Conservation (phyloP, 2,329 filamentous ascomycete species). For the Emmonsia crescens region DNA sequence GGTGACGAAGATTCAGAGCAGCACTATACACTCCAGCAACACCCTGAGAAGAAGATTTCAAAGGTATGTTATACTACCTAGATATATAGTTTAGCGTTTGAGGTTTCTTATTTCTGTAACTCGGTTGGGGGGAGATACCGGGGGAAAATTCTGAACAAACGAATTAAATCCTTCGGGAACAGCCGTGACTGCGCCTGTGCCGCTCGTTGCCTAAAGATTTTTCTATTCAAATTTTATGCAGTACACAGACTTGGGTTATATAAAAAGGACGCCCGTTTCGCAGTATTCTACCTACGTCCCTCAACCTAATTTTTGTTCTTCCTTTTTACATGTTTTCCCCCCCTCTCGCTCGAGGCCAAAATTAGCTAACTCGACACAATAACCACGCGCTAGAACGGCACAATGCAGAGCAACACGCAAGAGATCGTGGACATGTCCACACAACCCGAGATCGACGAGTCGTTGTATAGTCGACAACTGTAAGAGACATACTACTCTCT, state of each 20-base stretch:
- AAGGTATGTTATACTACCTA: slow-evolving; percentile 27
- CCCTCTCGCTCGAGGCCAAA: background rate
- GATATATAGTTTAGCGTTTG: background rate
- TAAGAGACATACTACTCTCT: slow-evolving; percentile 16
- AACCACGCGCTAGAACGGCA: slow-evolving; percentile 34
- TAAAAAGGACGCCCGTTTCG: background rate
- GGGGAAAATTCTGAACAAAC: background rate
- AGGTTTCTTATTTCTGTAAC: background rate
- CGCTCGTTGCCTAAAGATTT: background rate
- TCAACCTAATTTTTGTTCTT: background rate
- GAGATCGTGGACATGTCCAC: slow-evolving; percentile 51
- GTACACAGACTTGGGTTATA: background rate
- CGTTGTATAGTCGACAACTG: slow-evolving; percentile 56
- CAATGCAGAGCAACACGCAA: slow-evolving; percentile 53
- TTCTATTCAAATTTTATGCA: background rate
- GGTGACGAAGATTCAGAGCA: slow-evolving; percentile 25
- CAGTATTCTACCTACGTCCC: background rate
- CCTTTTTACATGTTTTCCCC: background rate
- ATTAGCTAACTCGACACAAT: background rate
- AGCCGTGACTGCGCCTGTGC: background rate
- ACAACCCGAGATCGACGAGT: slow-evolving; percentile 56
- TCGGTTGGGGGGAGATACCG: background rate
- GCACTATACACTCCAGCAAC: background rate
- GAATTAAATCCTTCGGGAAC: background rate
- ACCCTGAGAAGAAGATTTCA: slow-evolving; percentile 44